These are phyloP conservation scores for Arthrobotrys musiformis DNA, from an alignment of 2,329 filamentous ascomycete genomes.

Conservation along the genomic window DNA sequence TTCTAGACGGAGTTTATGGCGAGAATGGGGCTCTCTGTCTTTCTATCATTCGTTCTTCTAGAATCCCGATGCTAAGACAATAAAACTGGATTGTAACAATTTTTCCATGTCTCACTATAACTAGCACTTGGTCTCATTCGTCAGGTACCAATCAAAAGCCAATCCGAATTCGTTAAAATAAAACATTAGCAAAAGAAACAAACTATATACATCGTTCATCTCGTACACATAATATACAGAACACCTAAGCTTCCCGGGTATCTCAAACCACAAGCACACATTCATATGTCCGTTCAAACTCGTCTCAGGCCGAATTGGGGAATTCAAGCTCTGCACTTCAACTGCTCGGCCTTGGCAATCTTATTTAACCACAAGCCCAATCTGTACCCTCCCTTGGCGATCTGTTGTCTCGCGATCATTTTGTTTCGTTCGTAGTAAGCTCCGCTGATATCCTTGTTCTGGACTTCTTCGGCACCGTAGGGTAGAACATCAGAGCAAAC, in stretches of 20 bases:
- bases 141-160: background rate
- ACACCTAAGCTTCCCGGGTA: constrained; percentile 9
- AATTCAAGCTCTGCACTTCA: constrained; percentile 23
- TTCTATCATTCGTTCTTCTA: background rate
- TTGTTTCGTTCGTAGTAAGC: constrained; percentile 73
- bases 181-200: background rate
- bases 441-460: constrained; percentile 71
- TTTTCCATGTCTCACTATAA: too few species aligned
- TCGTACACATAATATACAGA: background rate
- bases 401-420: constrained; percentile 72
- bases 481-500: constrained; percentile 71
- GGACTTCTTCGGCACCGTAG: constrained; percentile 70
- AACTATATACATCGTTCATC: constrained; percentile 5
- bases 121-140: background rate
- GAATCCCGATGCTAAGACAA: background rate
- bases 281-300: background rate
- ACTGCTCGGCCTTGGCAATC: constrained; percentile 62
- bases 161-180: background rate
- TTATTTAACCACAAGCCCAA: constrained; percentile 75
- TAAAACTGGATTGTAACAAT: background rate
- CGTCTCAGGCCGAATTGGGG: too few species aligned
- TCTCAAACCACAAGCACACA: constrained; percentile 4
- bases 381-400: constrained; percentile 74
- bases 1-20: constrained; percentile 14
- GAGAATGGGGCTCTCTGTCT: background rate